phyloP scores from a whole-genome alignment of 179 eudicot genomes.

The Beta macrorhiza region DNA sequence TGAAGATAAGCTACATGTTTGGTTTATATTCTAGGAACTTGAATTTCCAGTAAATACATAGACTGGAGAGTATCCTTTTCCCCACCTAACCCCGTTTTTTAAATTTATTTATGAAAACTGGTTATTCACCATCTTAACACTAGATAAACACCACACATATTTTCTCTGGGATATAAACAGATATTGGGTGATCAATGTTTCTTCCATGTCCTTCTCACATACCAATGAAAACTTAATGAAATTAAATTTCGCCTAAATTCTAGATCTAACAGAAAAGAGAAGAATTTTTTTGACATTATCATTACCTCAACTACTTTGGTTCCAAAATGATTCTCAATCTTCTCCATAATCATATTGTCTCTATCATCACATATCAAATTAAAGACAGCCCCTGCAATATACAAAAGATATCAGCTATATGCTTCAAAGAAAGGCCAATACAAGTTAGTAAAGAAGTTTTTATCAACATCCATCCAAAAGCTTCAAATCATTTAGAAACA shows the following conservation, averaged over 20 bases:
- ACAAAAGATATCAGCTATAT: conserved; percentile 1
- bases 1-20: no score
- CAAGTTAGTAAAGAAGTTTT: not conserved
- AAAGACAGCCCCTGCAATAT: conserved; percentile 66
- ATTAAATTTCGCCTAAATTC: not conserved
- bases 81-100: no score
- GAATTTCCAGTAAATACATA: no score
- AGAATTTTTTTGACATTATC: not conserved
- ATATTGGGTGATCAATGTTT: no score
- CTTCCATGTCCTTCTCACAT: no score
- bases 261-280: not conserved
- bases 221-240: not conserved
- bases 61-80: no score
- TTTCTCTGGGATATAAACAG: no score
- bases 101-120: no score
- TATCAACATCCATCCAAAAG: not conserved
- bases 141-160: no score
- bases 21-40: no score
- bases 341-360: conserved; percentile 54
- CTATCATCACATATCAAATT: conserved; percentile 55
- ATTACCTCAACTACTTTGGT: conserved; percentile 51
- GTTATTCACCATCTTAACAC: no score
- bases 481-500: not conserved
- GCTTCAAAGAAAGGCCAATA: not conserved
- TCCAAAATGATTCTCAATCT: conserved; percentile 70